Evolutionary conservation across 2,329 filamentous ascomycete species (phyloP).

Genomic region (Sarocladiaceae sp.): DNA sequence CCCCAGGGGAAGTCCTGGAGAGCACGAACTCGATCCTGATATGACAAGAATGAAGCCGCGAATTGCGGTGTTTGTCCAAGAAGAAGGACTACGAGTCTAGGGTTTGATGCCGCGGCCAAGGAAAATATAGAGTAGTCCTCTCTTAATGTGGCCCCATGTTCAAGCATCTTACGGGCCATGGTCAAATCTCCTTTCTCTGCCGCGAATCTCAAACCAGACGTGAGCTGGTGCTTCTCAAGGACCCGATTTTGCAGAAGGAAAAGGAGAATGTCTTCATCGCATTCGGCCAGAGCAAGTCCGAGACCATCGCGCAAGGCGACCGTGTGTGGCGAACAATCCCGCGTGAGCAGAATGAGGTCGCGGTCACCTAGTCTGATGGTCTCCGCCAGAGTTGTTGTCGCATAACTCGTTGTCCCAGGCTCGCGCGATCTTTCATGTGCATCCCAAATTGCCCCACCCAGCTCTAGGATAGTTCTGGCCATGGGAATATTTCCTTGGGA

Average conservation of each 20-base stretch:
- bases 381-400: not conserved
- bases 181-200: not conserved
- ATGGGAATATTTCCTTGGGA: not conserved
- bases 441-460: not conserved
- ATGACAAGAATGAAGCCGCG: not conserved
- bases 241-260: not conserved
- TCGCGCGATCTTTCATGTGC: too few relatives aligned
- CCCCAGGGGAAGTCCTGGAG: not conserved
- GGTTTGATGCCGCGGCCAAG: not conserved
- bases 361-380: not conserved
- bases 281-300: not conserved
- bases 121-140: not conserved
- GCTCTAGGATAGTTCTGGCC: not conserved
- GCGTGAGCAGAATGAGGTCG: not conserved
- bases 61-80: not conserved
- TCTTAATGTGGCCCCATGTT: not conserved
- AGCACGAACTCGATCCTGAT: not conserved
- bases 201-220: not conserved
- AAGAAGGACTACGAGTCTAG: not conserved
- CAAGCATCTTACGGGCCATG: not conserved
- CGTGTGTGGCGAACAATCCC: not conserved
- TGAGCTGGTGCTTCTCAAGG: not conserved
- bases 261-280: not conserved
- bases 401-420: too few relatives aligned
- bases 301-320: not conserved